Conservation (phyloP, 1,284 basidiomycete species). For the Thecaphora thlaspeos region DNA sequence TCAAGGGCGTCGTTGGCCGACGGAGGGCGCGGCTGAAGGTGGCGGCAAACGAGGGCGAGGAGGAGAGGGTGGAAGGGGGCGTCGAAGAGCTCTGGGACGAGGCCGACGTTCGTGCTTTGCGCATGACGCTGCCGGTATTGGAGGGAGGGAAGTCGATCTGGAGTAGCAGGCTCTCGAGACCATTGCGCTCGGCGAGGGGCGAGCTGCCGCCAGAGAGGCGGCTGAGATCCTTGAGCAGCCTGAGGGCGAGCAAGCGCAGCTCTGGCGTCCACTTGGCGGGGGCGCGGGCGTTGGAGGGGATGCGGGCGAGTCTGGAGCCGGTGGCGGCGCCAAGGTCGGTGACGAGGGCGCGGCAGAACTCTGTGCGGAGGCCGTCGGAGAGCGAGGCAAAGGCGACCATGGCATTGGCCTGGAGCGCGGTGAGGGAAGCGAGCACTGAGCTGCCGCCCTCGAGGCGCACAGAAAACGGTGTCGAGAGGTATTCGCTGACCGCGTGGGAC, state of each 20-base stretch:
- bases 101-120: neutral
- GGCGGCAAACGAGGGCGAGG: constrained; percentile 11
- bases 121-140: constrained; percentile 8
- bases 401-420: constrained; percentile 12
- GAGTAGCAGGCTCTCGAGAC: constrained; percentile 23
- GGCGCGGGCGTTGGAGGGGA: constrained; percentile 16
- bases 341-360: constrained; percentile 22
- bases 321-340: constrained; percentile 22
- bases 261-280: constrained; percentile 17
- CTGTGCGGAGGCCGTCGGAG: constrained; percentile 25
- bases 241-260: constrained; percentile 24
- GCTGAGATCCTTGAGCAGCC: constrained; percentile 42
- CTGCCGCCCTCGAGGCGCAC: constrained; percentile 15
- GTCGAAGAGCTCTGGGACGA: constrained; percentile 1
- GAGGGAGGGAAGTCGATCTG: constrained; percentile 28
- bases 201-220: constrained; percentile 37
- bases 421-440: constrained; percentile 19
- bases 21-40: constrained; percentile 10
- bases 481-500: constrained; percentile 20
- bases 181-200: constrained; percentile 18
- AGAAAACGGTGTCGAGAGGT: constrained; percentile 22
- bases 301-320: constrained; percentile 19
- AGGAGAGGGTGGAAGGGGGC: constrained; percentile 4
- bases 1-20: neutral
- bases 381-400: constrained; percentile 16